Evolutionary conservation across 2,329 filamentous ascomycete species (phyloP).

Genomic region (Diaporthe vaccinii): DNA sequence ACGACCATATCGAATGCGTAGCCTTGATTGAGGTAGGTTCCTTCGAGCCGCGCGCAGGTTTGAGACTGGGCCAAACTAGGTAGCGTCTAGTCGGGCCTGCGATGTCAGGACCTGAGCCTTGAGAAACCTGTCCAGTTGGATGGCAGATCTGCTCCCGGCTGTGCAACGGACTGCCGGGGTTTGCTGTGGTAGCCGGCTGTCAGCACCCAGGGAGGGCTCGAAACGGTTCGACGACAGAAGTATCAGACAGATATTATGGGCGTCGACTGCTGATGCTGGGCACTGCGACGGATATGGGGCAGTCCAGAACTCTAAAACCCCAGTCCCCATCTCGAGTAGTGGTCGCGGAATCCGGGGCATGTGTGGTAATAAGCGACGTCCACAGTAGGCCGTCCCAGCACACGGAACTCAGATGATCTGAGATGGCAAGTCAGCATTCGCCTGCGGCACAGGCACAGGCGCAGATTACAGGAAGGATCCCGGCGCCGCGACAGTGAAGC

Average conservation of each 20-base stretch:
- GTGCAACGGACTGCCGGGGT: constrained; percentile 3
- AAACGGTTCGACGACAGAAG: not conserved
- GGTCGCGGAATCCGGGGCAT: constrained; percentile 5
- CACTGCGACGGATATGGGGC: not conserved
- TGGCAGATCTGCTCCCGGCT: not conserved
- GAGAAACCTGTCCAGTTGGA: not conserved
- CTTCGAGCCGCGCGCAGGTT: constrained; percentile 6
- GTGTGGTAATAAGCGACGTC: not conserved
- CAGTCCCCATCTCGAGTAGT: not conserved
- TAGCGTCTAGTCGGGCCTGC: not conserved
- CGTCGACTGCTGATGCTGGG: constrained; percentile 3
- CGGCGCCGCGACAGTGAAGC: constrained; percentile 16
- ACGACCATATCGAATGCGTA: not conserved
- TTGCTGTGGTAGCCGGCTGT: not conserved
- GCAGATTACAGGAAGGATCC: not conserved
- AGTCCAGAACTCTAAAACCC: constrained; percentile 4
- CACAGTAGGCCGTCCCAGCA: not conserved
- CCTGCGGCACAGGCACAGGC: not conserved
- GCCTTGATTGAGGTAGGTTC: not conserved
- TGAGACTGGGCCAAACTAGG: not conserved
- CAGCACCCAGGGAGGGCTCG: not conserved
- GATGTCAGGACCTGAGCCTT: not conserved
- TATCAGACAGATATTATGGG: not conserved
- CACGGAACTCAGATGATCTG: not conserved
- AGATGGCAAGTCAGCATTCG: constrained; percentile 1